phyloP scores from a whole-genome alignment of 306 rosid species.

The Quercus glauca region DNA sequence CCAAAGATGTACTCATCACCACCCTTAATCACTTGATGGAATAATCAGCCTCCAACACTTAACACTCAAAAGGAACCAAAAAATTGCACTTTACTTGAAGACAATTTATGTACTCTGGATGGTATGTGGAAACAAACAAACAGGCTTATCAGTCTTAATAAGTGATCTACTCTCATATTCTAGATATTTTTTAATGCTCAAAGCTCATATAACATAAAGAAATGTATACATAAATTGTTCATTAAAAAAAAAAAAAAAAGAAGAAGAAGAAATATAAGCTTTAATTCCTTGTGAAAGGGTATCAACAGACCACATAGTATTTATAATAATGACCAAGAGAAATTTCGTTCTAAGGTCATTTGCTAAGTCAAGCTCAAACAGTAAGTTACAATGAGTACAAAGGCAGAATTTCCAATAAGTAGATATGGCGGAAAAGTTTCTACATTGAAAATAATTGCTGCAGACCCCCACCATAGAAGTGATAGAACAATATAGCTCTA shows the following conservation, averaged over 20 bases:
- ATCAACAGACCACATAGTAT: background rate
- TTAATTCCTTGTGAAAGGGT: background rate
- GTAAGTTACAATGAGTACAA: background rate
- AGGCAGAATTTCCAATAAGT: too few species aligned
- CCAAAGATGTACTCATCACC: background rate
- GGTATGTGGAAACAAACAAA: background rate
- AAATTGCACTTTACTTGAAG: background rate
- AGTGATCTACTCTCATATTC: background rate
- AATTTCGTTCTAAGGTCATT: background rate
- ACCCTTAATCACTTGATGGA: background rate
- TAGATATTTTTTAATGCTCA: background rate
- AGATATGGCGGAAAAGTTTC: too few species aligned
- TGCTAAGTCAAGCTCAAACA: background rate
- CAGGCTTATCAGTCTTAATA: background rate
- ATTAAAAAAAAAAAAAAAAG: too few species aligned
- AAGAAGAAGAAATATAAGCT: background rate
- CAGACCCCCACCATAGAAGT: too few species aligned
- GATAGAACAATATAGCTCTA: too few species aligned
- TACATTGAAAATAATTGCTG: too few species aligned
- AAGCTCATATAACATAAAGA: background rate
- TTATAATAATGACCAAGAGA: background rate
- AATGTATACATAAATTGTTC: background rate
- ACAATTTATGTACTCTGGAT: background rate
- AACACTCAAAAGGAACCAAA: background rate
- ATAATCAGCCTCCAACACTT: background rate